Conservation (phyloP, 2,329 filamentous ascomycete genomes). For the Lachnellula willkommii region DNA sequence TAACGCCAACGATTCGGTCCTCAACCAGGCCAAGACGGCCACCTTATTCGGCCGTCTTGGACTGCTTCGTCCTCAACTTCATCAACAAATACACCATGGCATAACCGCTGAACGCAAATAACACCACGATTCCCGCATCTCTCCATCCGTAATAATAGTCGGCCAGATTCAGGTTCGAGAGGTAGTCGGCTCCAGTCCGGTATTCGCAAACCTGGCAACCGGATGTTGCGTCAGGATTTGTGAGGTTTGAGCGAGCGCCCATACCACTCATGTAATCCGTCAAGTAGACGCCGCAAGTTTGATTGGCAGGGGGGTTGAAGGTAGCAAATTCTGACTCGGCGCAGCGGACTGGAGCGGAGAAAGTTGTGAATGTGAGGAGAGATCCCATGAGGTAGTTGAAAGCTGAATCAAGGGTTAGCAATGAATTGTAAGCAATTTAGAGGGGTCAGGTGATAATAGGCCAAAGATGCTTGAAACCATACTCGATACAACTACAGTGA, state of each 20-base stretch:
- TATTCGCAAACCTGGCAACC: slow-evolving; percentile 60
- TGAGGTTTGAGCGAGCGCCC: slow-evolving; percentile 45
- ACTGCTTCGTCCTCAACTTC: slow-evolving; percentile 44
- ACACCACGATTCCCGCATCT: slow-evolving; percentile 48
- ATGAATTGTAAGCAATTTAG: too few relatives aligned
- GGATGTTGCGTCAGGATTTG: slow-evolving; percentile 53
- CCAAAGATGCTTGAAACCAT: too few relatives aligned
- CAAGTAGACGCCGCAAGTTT: slow-evolving; percentile 56
- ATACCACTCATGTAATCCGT: slow-evolving; percentile 43
- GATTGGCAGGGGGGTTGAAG: slow-evolving; percentile 37
- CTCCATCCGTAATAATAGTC: slow-evolving; percentile 63
- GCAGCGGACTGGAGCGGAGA: slow-evolving; percentile 44
- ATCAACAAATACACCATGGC: slow-evolving; percentile 42
- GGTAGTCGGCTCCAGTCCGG: slow-evolving; percentile 51
- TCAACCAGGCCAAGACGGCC: too few relatives aligned
- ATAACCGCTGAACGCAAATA: slow-evolving; percentile 40
- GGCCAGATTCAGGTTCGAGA: slow-evolving; percentile 53
- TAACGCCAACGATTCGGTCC: not conserved
- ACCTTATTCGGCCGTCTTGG: slow-evolving; percentile 36
- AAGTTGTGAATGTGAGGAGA: slow-evolving; percentile 49
- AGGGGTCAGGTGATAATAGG: too few relatives aligned
- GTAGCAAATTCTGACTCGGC: slow-evolving; percentile 43
- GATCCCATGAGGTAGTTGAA: slow-evolving; percentile 57
- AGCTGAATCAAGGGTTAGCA: slow-evolving; percentile 18
- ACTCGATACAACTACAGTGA: too few relatives aligned